phyloP scores from a whole-genome alignment of 2,329 filamentous ascomycete species.

The Byssoonygena ceratinophila region DNA sequence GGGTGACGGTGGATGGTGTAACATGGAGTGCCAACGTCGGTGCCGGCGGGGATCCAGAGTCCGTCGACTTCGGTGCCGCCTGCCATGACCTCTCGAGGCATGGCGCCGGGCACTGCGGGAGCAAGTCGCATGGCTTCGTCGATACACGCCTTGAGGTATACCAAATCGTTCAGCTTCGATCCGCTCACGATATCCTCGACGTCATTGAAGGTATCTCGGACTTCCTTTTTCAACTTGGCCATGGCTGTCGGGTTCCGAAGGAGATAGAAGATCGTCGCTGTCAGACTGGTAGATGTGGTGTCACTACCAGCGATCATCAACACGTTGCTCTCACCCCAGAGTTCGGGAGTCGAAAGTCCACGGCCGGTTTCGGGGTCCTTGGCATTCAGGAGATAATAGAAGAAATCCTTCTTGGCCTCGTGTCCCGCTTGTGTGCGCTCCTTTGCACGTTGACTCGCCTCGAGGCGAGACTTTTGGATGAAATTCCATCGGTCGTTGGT shows the following conservation, averaged over 20 bases:
- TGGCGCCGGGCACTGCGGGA: constrained; percentile 22
- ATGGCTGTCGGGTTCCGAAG: constrained; percentile 25
- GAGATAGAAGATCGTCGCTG: constrained; percentile 35
- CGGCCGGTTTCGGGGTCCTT: constrained; percentile 39
- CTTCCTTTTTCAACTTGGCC: constrained; percentile 24
- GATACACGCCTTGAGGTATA: constrained; percentile 37
- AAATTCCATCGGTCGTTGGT: constrained; percentile 18
- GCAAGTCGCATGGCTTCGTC: constrained; percentile 30
- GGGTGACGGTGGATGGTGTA: constrained; percentile 29
- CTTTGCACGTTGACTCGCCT: constrained; percentile 34
- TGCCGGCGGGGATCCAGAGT: constrained; percentile 24
- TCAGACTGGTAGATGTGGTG: constrained; percentile 32
- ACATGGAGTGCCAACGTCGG: constrained; percentile 24
- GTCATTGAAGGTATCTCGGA: constrained; percentile 27
- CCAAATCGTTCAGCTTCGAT: constrained; percentile 25
- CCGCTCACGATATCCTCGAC: constrained; percentile 30
- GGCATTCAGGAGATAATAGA: constrained; percentile 39
- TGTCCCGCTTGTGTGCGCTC: constrained; percentile 22
- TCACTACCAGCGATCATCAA: constrained; percentile 42
- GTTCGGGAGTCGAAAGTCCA: constrained; percentile 36
- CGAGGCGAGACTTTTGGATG: constrained; percentile 22
- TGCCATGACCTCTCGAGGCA: constrained; percentile 25
- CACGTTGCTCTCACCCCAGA: constrained; percentile 42
- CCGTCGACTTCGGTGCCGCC: constrained; percentile 28
- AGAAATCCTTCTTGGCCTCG: constrained; percentile 38